Evolutionary conservation across 108 stramenopile species (phyloP), one percentile per base, ranked within the genome.

Genomic region (Nannochloropsis salina): DNA sequence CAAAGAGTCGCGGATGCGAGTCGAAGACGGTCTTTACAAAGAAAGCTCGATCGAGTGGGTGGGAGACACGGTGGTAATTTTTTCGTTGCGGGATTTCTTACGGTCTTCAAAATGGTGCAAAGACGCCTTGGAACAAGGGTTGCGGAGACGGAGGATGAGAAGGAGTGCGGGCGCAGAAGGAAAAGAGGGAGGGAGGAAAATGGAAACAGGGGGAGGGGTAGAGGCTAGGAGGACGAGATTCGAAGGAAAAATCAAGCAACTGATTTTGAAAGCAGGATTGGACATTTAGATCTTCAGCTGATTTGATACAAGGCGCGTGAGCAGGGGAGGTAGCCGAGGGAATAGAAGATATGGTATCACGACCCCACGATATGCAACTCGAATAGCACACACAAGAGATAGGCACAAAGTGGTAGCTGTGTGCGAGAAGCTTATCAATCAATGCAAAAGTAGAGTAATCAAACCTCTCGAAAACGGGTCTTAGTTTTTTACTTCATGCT

Each of bases 51-150:
- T 74, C n/a, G 61, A 74, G 61, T 74, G 61, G 61, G 5, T 74
- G 8, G 61, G 61, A 4, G 61, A 74, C 61, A 74, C 61, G 61
- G 6, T 74, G n/a, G 61, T 74, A 15, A 74, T 74, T 2, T 74
- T 74, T 6, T 74, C 61, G 61, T 74, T 74, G 6, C 61, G 61
- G 61, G 61, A 74, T 74, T 74, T 74, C 61, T 74, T 74, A n/a
- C 15, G 61, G 61, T 1, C 1, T n/a, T 6, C 61, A n/a, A 74
- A 74, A n/a, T 74, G 61, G 61, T n/a, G 61, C 6, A 74, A 74
- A 74, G 61, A 74, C 20, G 61, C 61, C 3, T 8, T 74, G 8
- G 61, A 74, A n/a, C 61, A 74, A n/a, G 61, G 61, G 61, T 74
- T 74, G 61, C 61, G 61, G 61, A 15, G 61, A 74, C 15, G 61